Conservation (phyloP, 2,329 filamentous ascomycete genomes). For the Fusarium sp. region DNA sequence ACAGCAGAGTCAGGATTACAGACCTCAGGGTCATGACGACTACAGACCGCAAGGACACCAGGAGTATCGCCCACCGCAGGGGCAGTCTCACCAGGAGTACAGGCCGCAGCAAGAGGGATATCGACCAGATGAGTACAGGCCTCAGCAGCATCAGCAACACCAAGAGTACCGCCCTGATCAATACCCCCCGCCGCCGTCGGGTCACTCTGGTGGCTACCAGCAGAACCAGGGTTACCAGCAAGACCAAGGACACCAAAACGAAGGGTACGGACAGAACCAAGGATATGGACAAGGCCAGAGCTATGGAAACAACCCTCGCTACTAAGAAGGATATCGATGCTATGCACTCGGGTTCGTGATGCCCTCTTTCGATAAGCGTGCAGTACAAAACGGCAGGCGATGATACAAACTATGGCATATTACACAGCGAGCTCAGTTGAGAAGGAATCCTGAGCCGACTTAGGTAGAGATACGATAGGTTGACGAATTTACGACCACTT, state of each 20-base stretch:
- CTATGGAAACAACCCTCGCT: slow-evolving; percentile 14
- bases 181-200: slow-evolving; percentile 18
- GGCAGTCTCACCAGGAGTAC: slow-evolving; percentile 20
- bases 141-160: slow-evolving; percentile 29
- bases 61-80: slow-evolving; percentile 18
- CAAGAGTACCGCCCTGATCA: slow-evolving; percentile 46
- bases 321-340: neutral
- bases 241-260: slow-evolving; percentile 16
- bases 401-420: neutral
- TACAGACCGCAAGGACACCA: slow-evolving; percentile 18
- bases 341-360: neutral
- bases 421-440: neutral
- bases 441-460: neutral
- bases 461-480: slow-evolving; percentile 6
- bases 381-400: neutral
- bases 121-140: slow-evolving; percentile 25
- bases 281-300: slow-evolving; percentile 31
- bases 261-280: slow-evolving; percentile 12
- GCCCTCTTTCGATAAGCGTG: neutral
- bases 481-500: slow-evolving; percentile 14
- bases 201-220: slow-evolving; percentile 41
- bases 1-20: slow-evolving; percentile 31
- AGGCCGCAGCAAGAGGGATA: slow-evolving; percentile 22
- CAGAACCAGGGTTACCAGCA: slow-evolving; percentile 35
- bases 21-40: slow-evolving; percentile 10